A percentile compares a stretch with the other conserved stretches of the same genome.
Conservation (phyloP, 202 grass and related monocot species). For the Cymbopogon flexuosus region DNA sequence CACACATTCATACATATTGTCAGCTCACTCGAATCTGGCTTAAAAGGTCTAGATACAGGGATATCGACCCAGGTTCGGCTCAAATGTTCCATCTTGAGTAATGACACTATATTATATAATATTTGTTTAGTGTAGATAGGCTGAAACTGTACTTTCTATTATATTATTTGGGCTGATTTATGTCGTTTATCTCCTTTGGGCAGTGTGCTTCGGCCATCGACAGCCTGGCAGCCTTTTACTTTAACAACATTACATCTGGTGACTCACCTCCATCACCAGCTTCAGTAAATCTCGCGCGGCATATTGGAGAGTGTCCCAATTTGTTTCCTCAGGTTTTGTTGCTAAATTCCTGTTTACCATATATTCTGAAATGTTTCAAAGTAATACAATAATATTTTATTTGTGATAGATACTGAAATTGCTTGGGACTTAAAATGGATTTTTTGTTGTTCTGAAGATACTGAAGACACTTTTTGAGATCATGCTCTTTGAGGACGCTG, state of each 20-base stretch:
- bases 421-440: not conserved
- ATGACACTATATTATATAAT: not conserved
- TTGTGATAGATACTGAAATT: slow-evolving; percentile 46
- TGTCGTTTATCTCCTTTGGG: slow-evolving; percentile 32
- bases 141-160: not conserved
- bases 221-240: slow-evolving; percentile 90
- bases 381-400: not conserved
- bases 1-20: slow-evolving; percentile 91
- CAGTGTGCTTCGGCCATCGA: slow-evolving; percentile 96
- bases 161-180: slow-evolving; percentile 1
- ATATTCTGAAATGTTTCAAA: slow-evolving; percentile 14
- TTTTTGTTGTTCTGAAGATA: slow-evolving; percentile 47
- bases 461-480: slow-evolving; percentile 98
- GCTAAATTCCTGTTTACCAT: slow-evolving; percentile 4
- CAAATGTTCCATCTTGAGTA: not conserved
- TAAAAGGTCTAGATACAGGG: slow-evolving; percentile 88
- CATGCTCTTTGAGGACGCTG: slow-evolving; percentile 88
- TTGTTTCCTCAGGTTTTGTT: slow-evolving; percentile 89
- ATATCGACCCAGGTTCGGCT: slow-evolving; percentile 89
- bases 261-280: slow-evolving; percentile 76
- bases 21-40: slow-evolving; percentile 85
- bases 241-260: slow-evolving; percentile 74
- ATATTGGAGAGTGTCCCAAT: slow-evolving; percentile 80
- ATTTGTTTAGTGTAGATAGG: not conserved
- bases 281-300: slow-evolving; percentile 80